Conservation (phyloP, 1,284 basidiomycete genomes). For the Lignosus rhinocerotis region DNA sequence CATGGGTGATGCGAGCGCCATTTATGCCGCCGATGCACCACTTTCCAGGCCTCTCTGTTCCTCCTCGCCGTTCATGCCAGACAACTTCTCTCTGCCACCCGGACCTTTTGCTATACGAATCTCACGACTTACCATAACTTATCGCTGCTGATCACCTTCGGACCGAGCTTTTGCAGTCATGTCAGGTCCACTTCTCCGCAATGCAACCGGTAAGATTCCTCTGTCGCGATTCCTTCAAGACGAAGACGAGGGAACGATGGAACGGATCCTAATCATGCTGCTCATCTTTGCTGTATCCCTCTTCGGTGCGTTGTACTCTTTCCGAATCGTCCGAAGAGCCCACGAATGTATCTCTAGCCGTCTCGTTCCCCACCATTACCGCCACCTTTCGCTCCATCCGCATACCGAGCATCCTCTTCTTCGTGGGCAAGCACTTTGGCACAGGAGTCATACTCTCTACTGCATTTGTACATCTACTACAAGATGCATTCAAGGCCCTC, state of each 20-base stretch:
- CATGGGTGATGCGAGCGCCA: not conserved
- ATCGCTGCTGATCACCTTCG: too few species aligned
- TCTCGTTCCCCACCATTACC: conserved; percentile 67
- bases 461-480: conserved; percentile 75
- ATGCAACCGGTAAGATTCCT: conserved; percentile 6
- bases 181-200: not conserved
- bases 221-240: not conserved
- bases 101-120: not conserved
- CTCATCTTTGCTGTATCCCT: conserved; percentile 40
- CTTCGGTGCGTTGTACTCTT: conserved; percentile 30
- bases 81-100: not conserved
- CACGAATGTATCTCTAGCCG: conserved; percentile 42
- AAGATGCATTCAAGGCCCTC: conserved; percentile 70
- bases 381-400: conserved; percentile 51
- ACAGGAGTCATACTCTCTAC: conserved; percentile 81
- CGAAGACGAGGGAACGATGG: conserved; percentile 7
- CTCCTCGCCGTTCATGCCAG: not conserved
- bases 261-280: conserved; percentile 29
- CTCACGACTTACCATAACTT: not conserved
- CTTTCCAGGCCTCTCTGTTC: not conserved
- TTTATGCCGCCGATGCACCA: not conserved
- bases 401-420: conserved; percentile 69
- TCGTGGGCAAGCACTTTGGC: conserved; percentile 80
- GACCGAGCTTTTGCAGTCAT: not conserved
- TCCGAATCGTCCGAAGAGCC: not conserved